Evolutionary conservation across 306 rosid species (phyloP).

Genomic region (Quercus dentata): DNA sequence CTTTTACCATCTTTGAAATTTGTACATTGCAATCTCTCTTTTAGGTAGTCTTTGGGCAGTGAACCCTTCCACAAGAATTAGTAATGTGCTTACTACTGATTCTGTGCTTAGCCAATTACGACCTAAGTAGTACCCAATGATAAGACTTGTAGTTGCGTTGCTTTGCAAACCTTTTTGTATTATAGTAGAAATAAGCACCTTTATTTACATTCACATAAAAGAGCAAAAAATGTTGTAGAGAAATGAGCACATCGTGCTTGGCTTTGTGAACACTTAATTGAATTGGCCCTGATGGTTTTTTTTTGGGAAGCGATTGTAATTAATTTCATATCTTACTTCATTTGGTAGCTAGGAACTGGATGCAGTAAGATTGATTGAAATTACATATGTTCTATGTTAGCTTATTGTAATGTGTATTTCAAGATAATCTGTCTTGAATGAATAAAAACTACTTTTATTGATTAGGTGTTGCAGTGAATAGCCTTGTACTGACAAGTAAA

Average conservation of each 20-base stretch:
- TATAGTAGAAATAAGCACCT: no score
- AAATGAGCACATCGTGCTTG: no score
- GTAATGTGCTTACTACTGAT: background rate
- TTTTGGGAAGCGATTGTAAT: no score
- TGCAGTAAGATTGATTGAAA: background rate
- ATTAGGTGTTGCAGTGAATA: conserved; percentile 28
- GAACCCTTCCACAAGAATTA: background rate
- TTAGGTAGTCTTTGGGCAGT: background rate
- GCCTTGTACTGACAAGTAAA: conserved; percentile 16
- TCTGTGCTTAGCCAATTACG: background rate
- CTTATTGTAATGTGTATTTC: background rate
- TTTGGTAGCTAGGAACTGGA: no score
- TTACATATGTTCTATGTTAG: background rate
- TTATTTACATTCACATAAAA: no score
- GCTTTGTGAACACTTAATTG: no score
- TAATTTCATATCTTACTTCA: no score
- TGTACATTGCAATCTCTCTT: background rate
- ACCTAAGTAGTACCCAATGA: background rate
- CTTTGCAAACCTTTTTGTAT: no score
- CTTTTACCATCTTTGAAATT: background rate
- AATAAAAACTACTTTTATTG: background rate
- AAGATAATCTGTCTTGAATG: background rate
- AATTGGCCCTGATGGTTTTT: no score
- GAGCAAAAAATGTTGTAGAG: no score
- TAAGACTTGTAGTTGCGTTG: no score